Percentiles rank a stretch among this genome's conserved stretches.
phyloP scores from a whole-genome alignment of 805 yeast species.

The Saturnispora dispora region DNA sequence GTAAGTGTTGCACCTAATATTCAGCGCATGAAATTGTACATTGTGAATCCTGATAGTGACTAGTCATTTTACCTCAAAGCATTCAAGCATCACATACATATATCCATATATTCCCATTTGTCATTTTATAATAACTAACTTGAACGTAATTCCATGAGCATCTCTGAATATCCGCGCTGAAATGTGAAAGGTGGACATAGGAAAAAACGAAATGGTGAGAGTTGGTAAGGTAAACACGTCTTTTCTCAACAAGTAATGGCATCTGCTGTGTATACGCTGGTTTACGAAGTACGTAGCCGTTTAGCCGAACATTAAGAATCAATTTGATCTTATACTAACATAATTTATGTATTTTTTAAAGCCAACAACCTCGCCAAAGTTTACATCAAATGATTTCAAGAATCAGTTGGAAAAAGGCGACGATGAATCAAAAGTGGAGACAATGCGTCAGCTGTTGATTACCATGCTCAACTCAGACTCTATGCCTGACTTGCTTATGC shows the following conservation, averaged over 20 bases:
- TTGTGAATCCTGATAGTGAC: constrained; percentile 53
- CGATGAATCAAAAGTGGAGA: constrained; percentile 78
- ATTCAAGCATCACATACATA: constrained; percentile 17
- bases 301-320: neutral
- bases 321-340: constrained; percentile 9
- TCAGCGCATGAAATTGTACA: constrained; percentile 27
- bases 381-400: constrained; percentile 64
- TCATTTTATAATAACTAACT: neutral
- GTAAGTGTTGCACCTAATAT: constrained; percentile 12
- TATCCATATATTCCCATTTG: neutral
- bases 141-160: neutral
- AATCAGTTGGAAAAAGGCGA: constrained; percentile 76
- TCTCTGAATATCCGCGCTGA: neutral
- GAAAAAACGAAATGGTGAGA: neutral
- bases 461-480: constrained; percentile 89
- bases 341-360: constrained; percentile 6
- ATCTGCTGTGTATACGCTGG: constrained; percentile 59
- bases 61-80: constrained; percentile 11
- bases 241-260: constrained; percentile 17
- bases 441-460: constrained; percentile 82
- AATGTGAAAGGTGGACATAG: neutral
- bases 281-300: constrained; percentile 43
- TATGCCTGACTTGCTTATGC: constrained; percentile 90
- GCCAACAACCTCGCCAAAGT: constrained; percentile 55
- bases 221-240: neutral